phyloP scores from a whole-genome alignment of 768 basidiomycete species.

The Nevesoporus exiguus region DNA sequence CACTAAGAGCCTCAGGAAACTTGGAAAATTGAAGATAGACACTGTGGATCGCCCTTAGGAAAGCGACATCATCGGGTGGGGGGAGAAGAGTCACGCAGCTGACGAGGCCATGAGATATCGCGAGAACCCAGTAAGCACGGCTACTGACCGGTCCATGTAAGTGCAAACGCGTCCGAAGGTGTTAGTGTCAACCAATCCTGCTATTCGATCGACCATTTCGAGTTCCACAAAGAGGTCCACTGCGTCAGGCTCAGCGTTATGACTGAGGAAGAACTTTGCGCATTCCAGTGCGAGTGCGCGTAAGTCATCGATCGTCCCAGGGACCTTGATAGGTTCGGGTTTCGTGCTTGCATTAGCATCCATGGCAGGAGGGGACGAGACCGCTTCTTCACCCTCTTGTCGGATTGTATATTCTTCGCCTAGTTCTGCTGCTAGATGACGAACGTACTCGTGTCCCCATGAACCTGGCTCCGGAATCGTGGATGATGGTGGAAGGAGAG shows the following conservation, averaged over 20 bases:
- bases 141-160: conserved; percentile 87
- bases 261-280: conserved; percentile 82
- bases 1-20: conserved; percentile 86
- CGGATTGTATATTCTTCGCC: conserved; percentile 85
- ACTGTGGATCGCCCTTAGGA: conserved; percentile 82
- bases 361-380: conserved; percentile 19
- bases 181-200: conserved; percentile 78
- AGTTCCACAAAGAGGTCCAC: conserved; percentile 93
- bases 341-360: conserved; percentile 30
- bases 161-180: conserved; percentile 87
- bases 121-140: not conserved
- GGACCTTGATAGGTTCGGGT: conserved; percentile 32
- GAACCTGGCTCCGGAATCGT: conserved; percentile 85
- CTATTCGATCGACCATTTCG: conserved; percentile 81
- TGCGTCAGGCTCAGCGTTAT: conserved; percentile 98
- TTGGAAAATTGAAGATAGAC: conserved; percentile 86
- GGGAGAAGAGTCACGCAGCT: conserved; percentile 88
- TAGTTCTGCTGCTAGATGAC: conserved; percentile 93
- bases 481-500: conserved; percentile 59
- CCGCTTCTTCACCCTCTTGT: conserved; percentile 48
- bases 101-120: conserved; percentile 4
- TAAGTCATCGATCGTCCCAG: conserved; percentile 70
- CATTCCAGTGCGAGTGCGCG: conserved; percentile 76
- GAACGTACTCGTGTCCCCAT: conserved; percentile 99
- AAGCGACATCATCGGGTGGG: conserved; percentile 87